phyloP scores from a whole-genome alignment of 177 flowering plant genomes.

The Vitis hybrid region DNA sequence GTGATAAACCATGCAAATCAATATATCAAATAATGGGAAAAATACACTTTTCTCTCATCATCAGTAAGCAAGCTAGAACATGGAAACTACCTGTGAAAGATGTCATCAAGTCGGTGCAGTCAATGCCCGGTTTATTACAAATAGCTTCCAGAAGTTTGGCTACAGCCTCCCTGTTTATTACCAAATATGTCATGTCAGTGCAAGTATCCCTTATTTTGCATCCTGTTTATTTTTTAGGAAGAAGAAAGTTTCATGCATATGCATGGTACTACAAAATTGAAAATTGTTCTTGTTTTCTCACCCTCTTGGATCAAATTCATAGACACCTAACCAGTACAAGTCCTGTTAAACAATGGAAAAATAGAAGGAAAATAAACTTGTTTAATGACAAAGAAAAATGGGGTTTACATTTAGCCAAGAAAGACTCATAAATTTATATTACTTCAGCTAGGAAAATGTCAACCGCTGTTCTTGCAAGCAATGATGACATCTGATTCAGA shows the following conservation, averaged over 20 bases:
- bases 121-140: constrained; percentile 42
- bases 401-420: constrained; percentile 1
- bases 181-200: too few species aligned
- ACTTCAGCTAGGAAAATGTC: constrained; percentile 45
- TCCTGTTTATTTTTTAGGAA: too few species aligned
- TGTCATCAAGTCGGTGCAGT: constrained; percentile 54
- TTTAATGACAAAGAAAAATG: not conserved
- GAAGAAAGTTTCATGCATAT: not conserved
- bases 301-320: constrained; percentile 65
- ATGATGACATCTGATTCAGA: constrained; percentile 41
- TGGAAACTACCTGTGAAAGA: constrained; percentile 46
- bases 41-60: not conserved
- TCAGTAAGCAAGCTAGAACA: not conserved
- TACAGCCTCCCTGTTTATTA: constrained; percentile 46
- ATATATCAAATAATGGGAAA: not conserved
- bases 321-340: constrained; percentile 46
- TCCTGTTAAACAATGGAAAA: constrained; percentile 23
- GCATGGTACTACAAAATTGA: not conserved
- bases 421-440: too few species aligned
- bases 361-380: constrained; percentile 5
- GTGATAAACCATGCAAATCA: not conserved
- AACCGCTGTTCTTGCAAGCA: constrained; percentile 42
- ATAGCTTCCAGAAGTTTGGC: constrained; percentile 33
- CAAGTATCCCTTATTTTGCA: too few species aligned
- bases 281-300: constrained; percentile 24